Conservation (phyloP, 176 grass and related monocot species). For the Eleusine indica region DNA sequence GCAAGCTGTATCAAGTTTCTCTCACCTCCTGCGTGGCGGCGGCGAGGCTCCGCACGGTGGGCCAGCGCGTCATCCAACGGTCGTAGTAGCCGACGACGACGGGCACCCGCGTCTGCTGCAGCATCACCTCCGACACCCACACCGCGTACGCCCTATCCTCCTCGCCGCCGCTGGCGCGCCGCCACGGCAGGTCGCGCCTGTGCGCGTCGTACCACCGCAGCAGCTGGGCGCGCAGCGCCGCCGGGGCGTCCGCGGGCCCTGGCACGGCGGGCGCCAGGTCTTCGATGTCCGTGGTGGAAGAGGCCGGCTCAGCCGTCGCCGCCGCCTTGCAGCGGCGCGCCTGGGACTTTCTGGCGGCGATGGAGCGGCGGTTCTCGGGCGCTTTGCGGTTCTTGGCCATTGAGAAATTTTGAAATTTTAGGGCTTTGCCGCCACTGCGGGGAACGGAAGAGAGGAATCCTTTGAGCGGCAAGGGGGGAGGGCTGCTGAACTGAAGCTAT, state of each 20-base stretch:
- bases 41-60: constrained; percentile 75
- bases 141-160: constrained; percentile 82
- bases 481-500: no score
- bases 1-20: neutral
- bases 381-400: constrained; percentile 45
- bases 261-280: constrained; percentile 45
- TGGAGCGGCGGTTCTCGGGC: neutral
- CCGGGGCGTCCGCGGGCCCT: constrained; percentile 30
- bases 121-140: constrained; percentile 98
- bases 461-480: no score
- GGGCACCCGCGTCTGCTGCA: constrained; percentile 93
- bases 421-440: constrained; percentile 27
- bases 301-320: neutral
- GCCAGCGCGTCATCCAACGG: constrained; percentile 93
- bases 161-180: constrained; percentile 21
- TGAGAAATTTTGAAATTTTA: constrained; percentile 30
- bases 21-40: constrained; percentile 85
- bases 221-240: constrained; percentile 47
- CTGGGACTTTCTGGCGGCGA: neutral
- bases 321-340: constrained; percentile 14
- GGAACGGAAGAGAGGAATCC: neutral
- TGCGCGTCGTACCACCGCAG: constrained; percentile 80
- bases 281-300: constrained; percentile 38
- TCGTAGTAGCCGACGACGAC: constrained; percentile 83
- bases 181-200: constrained; percentile 80